phyloP scores from a whole-genome alignment of 805 yeast genomes.

The Debaryomyces tyrocola region DNA sequence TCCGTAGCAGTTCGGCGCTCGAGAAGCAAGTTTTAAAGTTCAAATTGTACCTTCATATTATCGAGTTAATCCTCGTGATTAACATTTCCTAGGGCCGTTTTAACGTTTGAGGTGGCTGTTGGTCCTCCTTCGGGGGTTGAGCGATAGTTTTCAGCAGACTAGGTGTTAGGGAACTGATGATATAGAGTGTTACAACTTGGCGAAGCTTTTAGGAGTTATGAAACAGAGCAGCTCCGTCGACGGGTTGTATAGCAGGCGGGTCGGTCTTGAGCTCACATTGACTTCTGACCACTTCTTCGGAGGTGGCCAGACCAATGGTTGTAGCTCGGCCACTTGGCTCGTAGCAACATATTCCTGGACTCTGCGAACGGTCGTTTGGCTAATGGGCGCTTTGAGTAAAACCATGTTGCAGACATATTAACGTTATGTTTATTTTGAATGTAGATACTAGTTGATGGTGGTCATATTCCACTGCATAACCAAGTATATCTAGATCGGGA shows the following conservation, averaged over 20 bases:
- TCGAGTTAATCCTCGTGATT: conserved; percentile 15
- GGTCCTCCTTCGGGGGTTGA: conserved; percentile 55
- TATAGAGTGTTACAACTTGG: conserved; percentile 5
- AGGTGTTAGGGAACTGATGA: conserved; percentile 16
- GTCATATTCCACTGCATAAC: too few relatives aligned
- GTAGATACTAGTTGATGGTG: too few relatives aligned
- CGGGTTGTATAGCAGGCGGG: conserved; percentile 81
- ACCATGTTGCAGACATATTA: conserved; percentile 97
- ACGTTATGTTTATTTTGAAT: not conserved
- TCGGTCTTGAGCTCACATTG: conserved; percentile 59
- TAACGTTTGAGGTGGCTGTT: conserved; percentile 18
- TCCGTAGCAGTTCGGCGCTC: conserved; percentile 69
- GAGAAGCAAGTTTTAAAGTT: conserved; percentile 54
- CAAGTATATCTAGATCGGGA: too few relatives aligned
- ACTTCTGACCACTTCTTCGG: conserved; percentile 6
- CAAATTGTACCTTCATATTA: conserved; percentile 8
- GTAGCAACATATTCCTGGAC: conserved; percentile 99
- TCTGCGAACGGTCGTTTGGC: conserved; percentile 90
- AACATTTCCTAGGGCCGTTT: conserved; percentile 18
- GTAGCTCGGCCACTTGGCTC: conserved; percentile 66
- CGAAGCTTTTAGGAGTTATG: conserved; percentile 39
- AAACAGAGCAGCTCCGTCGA: conserved; percentile 96
- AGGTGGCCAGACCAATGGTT: conserved; percentile 33
- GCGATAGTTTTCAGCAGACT: conserved; percentile 37
- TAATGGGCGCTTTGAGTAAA: conserved; percentile 96